phyloP scores from a whole-genome alignment of 257 asterid species.

The Prunella vulgaris region DNA sequence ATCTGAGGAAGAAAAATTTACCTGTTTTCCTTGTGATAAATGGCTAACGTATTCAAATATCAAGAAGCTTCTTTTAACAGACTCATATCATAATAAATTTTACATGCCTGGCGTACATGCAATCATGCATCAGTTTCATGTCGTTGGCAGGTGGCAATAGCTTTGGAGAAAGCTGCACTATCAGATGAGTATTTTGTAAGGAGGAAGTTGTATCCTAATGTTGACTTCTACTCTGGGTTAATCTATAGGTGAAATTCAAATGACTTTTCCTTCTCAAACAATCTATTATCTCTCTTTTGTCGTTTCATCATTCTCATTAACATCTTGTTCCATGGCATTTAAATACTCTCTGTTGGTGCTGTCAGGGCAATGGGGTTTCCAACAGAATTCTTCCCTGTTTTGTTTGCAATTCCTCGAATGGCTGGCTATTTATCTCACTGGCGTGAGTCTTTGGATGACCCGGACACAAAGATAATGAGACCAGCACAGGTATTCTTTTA shows the following conservation, averaged over 20 bases:
- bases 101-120: not conserved
- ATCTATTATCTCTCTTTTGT: not conserved
- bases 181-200: constrained; percentile 91
- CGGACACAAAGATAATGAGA: constrained; percentile 84
- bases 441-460: constrained; percentile 82
- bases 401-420: constrained; percentile 97
- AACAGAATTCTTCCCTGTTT: constrained; percentile 89
- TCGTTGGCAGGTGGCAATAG: constrained; percentile 78
- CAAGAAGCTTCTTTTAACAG: not conserved
- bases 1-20: not conserved
- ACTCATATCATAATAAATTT: not conserved
- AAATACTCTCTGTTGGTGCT: not conserved
- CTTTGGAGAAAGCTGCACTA: constrained; percentile 94
- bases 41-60: not conserved
- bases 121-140: not conserved
- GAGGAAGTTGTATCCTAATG: constrained; percentile 95
- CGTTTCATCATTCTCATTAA: not conserved
- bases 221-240: constrained; percentile 95
- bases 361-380: constrained; percentile 98
- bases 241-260: constrained; percentile 58
- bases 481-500: constrained; percentile 74
- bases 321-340: not conserved
- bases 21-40: not conserved
- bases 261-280: not conserved
- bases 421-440: constrained; percentile 99